Evolutionary conservation across 2,329 filamentous ascomycete species (phyloP).

Genomic region (Knoxdaviesia proteae): DNA sequence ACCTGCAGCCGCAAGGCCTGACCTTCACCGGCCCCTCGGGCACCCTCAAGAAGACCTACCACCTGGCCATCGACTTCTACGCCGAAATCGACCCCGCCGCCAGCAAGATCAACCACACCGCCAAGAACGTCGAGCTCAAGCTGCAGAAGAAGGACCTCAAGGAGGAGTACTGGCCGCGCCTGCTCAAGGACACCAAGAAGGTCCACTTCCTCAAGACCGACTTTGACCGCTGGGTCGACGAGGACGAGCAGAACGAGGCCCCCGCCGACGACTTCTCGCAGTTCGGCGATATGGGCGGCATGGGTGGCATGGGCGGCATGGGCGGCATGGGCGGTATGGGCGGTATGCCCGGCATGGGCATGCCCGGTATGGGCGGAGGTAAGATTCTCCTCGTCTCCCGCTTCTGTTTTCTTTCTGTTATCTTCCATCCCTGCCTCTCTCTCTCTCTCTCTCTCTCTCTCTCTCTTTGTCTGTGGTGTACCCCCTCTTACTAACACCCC

Average conservation of each 20-base stretch:
- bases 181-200: conserved; percentile 80
- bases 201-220: conserved; percentile 94
- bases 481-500: neutral
- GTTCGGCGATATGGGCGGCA: conserved; percentile 43
- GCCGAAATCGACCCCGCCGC: conserved; percentile 72
- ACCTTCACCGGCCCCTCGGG: conserved; percentile 67
- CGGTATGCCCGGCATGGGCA: conserved; percentile 24
- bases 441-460: neutral
- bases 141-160: conserved; percentile 94
- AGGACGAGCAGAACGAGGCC: conserved; percentile 91
- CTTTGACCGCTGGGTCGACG: conserved; percentile 98
- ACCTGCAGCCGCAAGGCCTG: conserved; percentile 58
- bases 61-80: conserved; percentile 71
- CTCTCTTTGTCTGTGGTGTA: neutral
- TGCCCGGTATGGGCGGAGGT: conserved; percentile 3
- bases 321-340: conserved; percentile 33
- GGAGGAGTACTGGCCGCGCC: conserved; percentile 85
- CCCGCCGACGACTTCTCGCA: conserved; percentile 61
- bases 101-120: conserved; percentile 73
- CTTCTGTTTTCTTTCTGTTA: neutral
- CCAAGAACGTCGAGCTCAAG: conserved; percentile 73
- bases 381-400: neutral
- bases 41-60: conserved; percentile 71
- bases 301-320: conserved; percentile 30
- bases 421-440: neutral